phyloP scores from a whole-genome alignment of 805 yeast species.

The Lipomyces spencermartinsiae region DNA sequence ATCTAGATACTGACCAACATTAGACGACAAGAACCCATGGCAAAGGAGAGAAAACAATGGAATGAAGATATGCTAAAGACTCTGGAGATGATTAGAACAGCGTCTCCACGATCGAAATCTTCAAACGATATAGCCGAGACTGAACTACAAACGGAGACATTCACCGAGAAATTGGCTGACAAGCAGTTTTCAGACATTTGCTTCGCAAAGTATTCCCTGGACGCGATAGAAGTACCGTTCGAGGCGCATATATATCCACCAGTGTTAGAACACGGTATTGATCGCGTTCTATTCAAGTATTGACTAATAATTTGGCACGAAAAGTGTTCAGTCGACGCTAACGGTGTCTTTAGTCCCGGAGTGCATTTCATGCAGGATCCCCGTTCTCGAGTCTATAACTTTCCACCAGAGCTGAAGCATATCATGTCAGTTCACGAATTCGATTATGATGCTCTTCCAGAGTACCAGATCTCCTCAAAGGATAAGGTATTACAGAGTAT shows the following conservation, averaged over 20 bases:
- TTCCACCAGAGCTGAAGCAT: conserved; percentile 61
- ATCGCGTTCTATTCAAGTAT: conserved; percentile 64
- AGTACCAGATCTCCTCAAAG: conserved; percentile 70
- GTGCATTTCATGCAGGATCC: conserved; percentile 81
- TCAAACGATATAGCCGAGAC: background rate
- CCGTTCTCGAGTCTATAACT: conserved; percentile 74
- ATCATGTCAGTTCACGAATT: conserved; percentile 71
- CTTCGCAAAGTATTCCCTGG: background rate
- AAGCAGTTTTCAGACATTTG: background rate
- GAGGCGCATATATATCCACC: conserved; percentile 31
- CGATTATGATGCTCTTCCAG: conserved; percentile 61
- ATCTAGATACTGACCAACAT: background rate
- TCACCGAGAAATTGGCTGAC: background rate
- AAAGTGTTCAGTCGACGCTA: background rate
- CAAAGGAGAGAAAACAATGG: background rate
- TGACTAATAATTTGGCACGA: background rate
- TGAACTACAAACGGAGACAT: background rate
- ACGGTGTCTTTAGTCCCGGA: conserved; percentile 61
- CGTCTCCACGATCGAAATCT: background rate
- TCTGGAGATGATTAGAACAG: background rate
- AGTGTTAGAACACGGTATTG: conserved; percentile 68
- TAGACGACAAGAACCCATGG: background rate
- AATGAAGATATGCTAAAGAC: background rate
- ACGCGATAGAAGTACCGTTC: conserved; percentile 3
- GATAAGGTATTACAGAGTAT: conserved; percentile 61